Evolutionary conservation across 495 filamentous ascomycete species (phyloP).

Genomic region (Penicillium cosmopolitanum): DNA sequence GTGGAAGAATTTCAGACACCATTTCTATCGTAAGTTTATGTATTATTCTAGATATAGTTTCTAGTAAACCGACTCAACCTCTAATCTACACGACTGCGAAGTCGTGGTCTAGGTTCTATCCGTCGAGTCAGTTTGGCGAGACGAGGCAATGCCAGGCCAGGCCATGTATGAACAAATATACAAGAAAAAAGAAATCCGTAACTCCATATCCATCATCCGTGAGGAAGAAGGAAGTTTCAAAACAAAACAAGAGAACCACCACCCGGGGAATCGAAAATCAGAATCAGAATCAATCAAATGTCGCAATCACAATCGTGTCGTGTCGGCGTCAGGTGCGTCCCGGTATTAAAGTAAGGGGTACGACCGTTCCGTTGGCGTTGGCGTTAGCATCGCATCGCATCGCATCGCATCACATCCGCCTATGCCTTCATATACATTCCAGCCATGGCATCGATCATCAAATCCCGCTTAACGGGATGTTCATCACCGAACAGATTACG

Average conservation of each 20-base stretch:
- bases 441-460: slow-evolving; percentile 20
- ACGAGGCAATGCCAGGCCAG: too few relatives aligned
- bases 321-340: slow-evolving; percentile 18
- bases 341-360: neutral
- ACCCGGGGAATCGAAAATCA: slow-evolving; percentile 17
- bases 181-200: slow-evolving; percentile 12
- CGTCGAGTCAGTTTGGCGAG: neutral
- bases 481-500: slow-evolving; percentile 19
- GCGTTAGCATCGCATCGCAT: too few relatives aligned
- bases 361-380: neutral
- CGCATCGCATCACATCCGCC: too few relatives aligned
- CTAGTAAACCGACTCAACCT: slow-evolving; percentile 3
- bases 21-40: neutral
- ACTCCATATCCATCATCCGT: slow-evolving; percentile 12
- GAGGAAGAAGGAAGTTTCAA: neutral
- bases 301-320: slow-evolving; percentile 28
- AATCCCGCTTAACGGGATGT: slow-evolving; percentile 24
- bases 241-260: neutral
- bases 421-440: slow-evolving; percentile 5
- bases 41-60: slow-evolving; percentile 12
- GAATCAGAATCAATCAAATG: slow-evolving; percentile 10
- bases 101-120: slow-evolving; percentile 4
- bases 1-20: too few relatives aligned
- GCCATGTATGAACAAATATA: slow-evolving; percentile 13
- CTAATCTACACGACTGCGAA: slow-evolving; percentile 1